Evolutionary conservation across 2,329 filamentous ascomycete species (phyloP).

Genomic region (Colletotrichum echinochloae): DNA sequence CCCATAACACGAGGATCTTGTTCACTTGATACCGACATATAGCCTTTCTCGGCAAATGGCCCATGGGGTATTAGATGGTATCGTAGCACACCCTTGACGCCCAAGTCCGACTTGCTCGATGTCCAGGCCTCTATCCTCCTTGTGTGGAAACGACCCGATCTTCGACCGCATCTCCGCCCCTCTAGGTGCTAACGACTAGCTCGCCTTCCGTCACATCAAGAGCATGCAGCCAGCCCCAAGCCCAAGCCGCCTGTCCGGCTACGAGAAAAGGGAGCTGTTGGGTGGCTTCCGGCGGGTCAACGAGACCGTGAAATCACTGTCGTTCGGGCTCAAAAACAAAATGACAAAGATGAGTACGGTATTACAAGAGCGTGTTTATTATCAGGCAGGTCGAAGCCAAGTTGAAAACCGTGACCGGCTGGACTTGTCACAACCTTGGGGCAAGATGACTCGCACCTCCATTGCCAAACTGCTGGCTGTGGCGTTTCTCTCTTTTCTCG

Average conservation of each 20-base stretch:
- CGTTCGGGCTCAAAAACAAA: conserved; percentile 14
- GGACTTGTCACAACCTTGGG: neutral
- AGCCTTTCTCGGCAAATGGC: neutral
- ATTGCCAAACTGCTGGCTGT: conserved; percentile 9
- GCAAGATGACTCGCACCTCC: conserved; percentile 22
- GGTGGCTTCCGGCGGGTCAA: conserved; percentile 9
- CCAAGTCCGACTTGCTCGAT: too few species aligned
- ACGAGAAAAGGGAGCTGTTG: conserved; percentile 18
- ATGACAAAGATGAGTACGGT: conserved; percentile 26
- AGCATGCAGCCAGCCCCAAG: conserved; percentile 26
- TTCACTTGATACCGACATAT: neutral
- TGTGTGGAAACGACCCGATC: neutral
- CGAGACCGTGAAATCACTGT: neutral
- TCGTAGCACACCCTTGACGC: neutral
- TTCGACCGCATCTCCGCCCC: neutral
- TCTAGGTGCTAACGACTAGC: neutral
- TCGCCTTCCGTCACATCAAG: conserved; percentile 1
- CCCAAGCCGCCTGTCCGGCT: neutral
- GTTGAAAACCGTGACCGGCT: neutral
- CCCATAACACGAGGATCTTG: neutral
- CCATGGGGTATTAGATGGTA: neutral
- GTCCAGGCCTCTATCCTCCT: neutral
- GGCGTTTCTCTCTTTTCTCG: conserved; percentile 8
- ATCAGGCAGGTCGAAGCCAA: neutral
- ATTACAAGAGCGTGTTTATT: neutral